phyloP scores from a whole-genome alignment of 2,329 filamentous ascomycete genomes.

The Biscogniauxia mediterranea region DNA sequence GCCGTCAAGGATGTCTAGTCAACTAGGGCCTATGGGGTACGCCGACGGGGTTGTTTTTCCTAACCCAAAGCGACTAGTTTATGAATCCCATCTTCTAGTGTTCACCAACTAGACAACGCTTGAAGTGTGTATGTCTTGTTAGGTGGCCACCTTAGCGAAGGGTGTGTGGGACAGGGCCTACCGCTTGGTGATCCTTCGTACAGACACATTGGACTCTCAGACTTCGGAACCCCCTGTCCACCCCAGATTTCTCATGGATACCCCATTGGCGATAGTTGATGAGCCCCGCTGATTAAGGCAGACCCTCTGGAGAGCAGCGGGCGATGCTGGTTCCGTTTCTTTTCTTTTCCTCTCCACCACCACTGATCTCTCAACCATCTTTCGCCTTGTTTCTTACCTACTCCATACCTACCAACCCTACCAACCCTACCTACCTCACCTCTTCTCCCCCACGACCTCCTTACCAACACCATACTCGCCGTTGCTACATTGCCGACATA shows the following conservation, averaged over 20 bases:
- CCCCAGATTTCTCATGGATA: slow-evolving; percentile 23
- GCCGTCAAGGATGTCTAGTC: neutral
- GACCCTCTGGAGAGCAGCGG: slow-evolving; percentile 22
- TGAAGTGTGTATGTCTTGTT: neutral
- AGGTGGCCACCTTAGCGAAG: neutral
- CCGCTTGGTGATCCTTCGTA: neutral
- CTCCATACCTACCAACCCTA: neutral
- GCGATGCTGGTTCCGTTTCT: slow-evolving; percentile 29
- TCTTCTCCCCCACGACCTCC: neutral
- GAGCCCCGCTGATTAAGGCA: slow-evolving; percentile 20
- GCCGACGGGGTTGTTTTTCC: neutral
- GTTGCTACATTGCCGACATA: neutral
- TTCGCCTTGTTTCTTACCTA: slow-evolving; percentile 14
- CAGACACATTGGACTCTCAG: neutral
- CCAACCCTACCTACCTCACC: neutral
- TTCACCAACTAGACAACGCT: neutral
- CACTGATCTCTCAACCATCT: slow-evolving; percentile 14
- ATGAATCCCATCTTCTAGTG: neutral
- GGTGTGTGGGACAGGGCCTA: neutral
- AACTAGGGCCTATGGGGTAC: neutral
- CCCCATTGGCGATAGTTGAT: slow-evolving; percentile 16
- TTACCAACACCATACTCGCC: neutral
- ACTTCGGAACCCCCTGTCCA: slow-evolving; percentile 17
- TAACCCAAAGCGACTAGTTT: neutral
- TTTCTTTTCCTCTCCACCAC: slow-evolving; percentile 22